These are phyloP conservation scores for Alternaria rosae DNA, from an alignment of 2,329 filamentous ascomycete genomes.

Conservation along the genomic window DNA sequence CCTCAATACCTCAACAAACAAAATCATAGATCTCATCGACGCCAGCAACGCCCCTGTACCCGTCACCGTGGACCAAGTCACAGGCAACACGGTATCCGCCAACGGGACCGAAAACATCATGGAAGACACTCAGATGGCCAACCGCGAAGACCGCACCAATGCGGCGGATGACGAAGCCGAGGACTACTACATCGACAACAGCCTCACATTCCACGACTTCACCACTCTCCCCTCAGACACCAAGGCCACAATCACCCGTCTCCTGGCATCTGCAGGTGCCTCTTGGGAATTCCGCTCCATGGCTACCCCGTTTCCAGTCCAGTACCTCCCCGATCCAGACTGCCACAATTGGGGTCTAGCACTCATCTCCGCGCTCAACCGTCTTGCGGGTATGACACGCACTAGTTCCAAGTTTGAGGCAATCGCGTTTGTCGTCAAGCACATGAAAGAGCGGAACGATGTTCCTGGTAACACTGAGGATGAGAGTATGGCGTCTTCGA, in stretches of 20 bases:
- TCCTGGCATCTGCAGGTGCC: background rate
- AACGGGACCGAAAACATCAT: background rate
- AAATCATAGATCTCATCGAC: background rate
- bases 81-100: background rate
- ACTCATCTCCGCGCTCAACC: background rate
- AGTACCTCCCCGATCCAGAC: conserved; percentile 3
- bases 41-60: background rate
- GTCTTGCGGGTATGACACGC: background rate
- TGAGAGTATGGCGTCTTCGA: background rate
- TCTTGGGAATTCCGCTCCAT: background rate
- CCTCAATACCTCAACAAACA: no score
- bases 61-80: background rate
- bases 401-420: background rate
- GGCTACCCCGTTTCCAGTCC: background rate
- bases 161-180: background rate
- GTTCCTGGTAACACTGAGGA: background rate
- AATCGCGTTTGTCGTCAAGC: background rate
- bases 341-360: background rate
- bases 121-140: background rate
- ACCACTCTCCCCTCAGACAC: background rate
- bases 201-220: background rate
- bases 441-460: background rate
- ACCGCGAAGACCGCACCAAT: background rate
- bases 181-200: background rate
- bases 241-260: background rate